Conservation (phyloP, 176 grass and related monocot genomes). For the Eleusine coracana region DNA sequence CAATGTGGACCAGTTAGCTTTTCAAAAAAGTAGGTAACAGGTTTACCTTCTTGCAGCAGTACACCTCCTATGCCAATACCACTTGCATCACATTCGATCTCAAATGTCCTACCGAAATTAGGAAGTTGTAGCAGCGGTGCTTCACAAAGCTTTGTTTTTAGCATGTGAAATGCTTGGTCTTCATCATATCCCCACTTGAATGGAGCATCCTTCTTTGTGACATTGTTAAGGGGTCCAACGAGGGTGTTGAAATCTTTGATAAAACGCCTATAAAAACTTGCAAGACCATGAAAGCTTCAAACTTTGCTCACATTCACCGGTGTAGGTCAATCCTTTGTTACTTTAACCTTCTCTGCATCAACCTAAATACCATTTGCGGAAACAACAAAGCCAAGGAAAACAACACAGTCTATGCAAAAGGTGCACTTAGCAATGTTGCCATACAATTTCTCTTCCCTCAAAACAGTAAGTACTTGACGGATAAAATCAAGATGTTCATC, state of each 20-base stretch:
- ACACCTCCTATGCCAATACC: neutral
- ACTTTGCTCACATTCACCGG: neutral
- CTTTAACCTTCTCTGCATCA: slow-evolving; percentile 34
- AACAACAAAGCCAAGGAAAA: slow-evolving; percentile 14
- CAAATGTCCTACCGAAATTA: neutral
- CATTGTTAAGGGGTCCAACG: neutral
- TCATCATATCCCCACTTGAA: slow-evolving; percentile 5
- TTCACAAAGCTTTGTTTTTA: neutral
- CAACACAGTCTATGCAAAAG: slow-evolving; percentile 12
- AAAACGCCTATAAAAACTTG: neutral
- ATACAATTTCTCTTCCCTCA: neutral
- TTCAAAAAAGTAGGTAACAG: too few relatives aligned
- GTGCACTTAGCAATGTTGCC: neutral
- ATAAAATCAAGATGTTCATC: slow-evolving; percentile 13
- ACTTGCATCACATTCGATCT: neutral
- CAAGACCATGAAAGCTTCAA: neutral
- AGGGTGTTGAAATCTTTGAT: neutral
- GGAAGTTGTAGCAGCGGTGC: neutral
- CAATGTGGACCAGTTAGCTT: too few relatives aligned
- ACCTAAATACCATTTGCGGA: neutral
- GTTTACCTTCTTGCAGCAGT: too few relatives aligned
- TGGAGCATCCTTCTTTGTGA: slow-evolving; percentile 18
- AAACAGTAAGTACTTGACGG: neutral
- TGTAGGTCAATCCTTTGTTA: neutral
- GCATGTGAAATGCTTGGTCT: neutral